Evolutionary conservation across 164 flowering plant genomes (phyloP), one percentile per base, ranked within the genome.

Genomic region (Protea cynaroides): DNA sequence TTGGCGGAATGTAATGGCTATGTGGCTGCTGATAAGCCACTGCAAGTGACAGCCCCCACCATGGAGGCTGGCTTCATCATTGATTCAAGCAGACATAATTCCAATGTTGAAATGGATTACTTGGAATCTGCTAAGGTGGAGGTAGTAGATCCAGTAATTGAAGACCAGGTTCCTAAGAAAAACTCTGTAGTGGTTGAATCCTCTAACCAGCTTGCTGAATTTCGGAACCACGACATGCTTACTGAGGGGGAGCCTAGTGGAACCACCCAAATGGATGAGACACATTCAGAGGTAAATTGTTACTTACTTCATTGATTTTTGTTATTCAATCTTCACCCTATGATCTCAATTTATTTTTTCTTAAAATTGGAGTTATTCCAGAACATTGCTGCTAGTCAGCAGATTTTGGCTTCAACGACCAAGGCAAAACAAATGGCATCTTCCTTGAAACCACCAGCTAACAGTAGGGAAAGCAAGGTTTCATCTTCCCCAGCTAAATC

Each of bases 211-310:
- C 56, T 34, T 68, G 75, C 59, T 46, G 73, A 71, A 49, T 61
- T 18, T 36, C 75, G 70, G 25, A 62, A 65, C 54, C 29, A 59
- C 17, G 22, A 51, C 36, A 47, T 54, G 56, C 36, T 38, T 24
- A 25, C 53, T n/a, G 72, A 46, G 19, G 52, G 51, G 25, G 69
- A 67, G 43, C 54, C 21, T 34, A 44, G 51, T 52, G 25, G 61
- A 65, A 47, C 63, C 19, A 15, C 21, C 29, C 69, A 53, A 44
- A 70, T 59, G 25, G 73, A 71, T 38, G 70, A 65, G 55, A 56
- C 50, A 44, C 67, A 68, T 18, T 19, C 52, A 18, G 64, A 70
- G 79, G 83, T 80, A 68, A 47, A 50, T 47, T 21, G 13, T 4
- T 49, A 56, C 18, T 59, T 50, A 18, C 23, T 58, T 19, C 9